A percentile compares a stretch with the other conserved stretches of the same genome.
phyloP scores from a whole-genome alignment of 1,284 basidiomycete species.

The Athelia psychrophila region DNA sequence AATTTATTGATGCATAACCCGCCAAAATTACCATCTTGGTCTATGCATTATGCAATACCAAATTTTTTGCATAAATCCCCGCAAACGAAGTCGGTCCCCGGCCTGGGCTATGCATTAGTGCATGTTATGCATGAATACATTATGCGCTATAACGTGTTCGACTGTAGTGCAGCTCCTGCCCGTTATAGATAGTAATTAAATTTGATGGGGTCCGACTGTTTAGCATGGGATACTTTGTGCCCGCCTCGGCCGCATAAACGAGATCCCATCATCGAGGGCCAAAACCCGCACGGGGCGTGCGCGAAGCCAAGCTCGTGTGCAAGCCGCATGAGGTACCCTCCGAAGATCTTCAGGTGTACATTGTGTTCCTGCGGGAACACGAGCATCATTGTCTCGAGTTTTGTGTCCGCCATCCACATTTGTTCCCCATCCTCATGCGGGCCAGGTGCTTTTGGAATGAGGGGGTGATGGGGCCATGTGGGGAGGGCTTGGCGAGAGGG shows the following conservation, averaged over 20 bases:
- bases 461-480: conserved; percentile 8
- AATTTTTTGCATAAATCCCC: too few species aligned
- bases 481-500: conserved; percentile 18
- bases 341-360: conserved; percentile 81
- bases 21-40: too few species aligned
- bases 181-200: too few species aligned
- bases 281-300: conserved; percentile 73
- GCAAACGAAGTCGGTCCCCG: too few species aligned
- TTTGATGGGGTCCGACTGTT: too few species aligned
- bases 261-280: conserved; percentile 76
- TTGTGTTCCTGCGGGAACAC: conserved; percentile 89
- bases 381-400: conserved; percentile 64
- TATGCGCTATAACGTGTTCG: too few species aligned
- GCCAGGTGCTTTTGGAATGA: conserved; percentile 30
- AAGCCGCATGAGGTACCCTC: conserved; percentile 63
- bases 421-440: conserved; percentile 31
- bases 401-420: conserved; percentile 67
- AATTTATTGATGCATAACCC: too few species aligned
- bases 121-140: too few species aligned
- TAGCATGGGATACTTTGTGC: too few species aligned
- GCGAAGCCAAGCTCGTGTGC: conserved; percentile 79
- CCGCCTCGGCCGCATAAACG: conserved; percentile 73
- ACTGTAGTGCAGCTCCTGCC: too few species aligned
- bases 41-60: too few species aligned
- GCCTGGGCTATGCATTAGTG: too few species aligned